Evolutionary conservation across 2,329 filamentous ascomycete genomes (phyloP).

Genomic region (Aspergillus uvarum): DNA sequence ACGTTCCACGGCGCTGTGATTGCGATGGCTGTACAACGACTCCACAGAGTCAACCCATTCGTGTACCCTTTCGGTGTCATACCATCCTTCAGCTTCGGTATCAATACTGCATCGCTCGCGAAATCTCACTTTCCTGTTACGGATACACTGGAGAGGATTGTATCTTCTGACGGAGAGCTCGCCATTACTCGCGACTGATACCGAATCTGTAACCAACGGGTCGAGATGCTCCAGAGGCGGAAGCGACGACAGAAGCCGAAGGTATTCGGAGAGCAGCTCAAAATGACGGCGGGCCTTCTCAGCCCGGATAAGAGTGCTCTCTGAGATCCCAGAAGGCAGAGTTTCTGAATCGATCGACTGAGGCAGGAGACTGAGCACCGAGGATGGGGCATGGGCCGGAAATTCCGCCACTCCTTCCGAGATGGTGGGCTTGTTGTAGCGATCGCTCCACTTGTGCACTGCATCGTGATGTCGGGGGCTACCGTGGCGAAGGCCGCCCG

Average conservation of each 20-base stretch:
- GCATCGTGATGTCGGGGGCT: conserved; percentile 19
- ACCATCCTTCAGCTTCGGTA: conserved; percentile 73
- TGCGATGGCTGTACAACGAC: conserved; percentile 46
- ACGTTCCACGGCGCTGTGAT: conserved; percentile 47
- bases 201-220: conserved; percentile 16
- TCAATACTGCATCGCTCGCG: conserved; percentile 74
- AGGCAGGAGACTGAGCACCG: conserved; percentile 31
- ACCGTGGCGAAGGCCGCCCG: conserved; percentile 16
- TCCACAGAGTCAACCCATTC: conserved; percentile 74
- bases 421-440: conserved; percentile 20
- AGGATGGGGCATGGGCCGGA: conserved; percentile 18
- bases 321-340: conserved; percentile 60
- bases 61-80: conserved; percentile 68
- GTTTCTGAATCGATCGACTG: conserved; percentile 30
- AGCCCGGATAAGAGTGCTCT: conserved; percentile 75
- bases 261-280: conserved; percentile 81
- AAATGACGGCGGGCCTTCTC: conserved; percentile 83
- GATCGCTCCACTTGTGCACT: conserved; percentile 28
- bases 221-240: conserved; percentile 54
- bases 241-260: conserved; percentile 73
- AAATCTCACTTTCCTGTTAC: conserved; percentile 81
- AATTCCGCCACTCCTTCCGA: conserved; percentile 10
- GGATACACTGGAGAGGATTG: conserved; percentile 88
- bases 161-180: conserved; percentile 66
- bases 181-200: conserved; percentile 32